Evolutionary conservation across 768 basidiomycete genomes (phyloP).

Genomic region (Naganishia antarctica): DNA sequence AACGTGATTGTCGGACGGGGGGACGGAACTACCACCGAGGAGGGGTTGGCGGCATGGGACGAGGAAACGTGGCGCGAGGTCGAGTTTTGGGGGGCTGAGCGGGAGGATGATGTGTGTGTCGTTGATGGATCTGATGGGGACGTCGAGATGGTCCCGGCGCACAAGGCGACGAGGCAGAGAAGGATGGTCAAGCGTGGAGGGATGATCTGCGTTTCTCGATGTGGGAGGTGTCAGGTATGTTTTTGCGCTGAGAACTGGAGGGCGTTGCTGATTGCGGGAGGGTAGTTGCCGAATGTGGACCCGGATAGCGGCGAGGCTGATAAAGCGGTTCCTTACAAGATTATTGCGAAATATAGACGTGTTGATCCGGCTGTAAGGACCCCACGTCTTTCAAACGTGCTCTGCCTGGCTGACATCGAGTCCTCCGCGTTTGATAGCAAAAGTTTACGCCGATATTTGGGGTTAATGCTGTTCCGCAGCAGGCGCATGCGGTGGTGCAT

Average conservation of each 20-base stretch:
- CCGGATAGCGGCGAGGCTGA: constrained; percentile 25
- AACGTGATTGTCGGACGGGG: constrained; percentile 20
- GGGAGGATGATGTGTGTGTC: neutral
- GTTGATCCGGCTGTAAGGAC: constrained; percentile 27
- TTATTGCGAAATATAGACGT: constrained; percentile 26
- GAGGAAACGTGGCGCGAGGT: constrained; percentile 27
- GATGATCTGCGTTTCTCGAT: constrained; percentile 24
- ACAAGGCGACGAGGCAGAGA: neutral
- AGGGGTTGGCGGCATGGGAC: constrained; percentile 7
- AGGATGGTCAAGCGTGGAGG: neutral
- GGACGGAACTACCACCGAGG: neutral
- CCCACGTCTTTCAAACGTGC: neutral
- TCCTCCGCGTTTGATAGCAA: neutral
- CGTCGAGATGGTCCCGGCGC: neutral
- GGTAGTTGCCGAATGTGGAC: constrained; percentile 25
- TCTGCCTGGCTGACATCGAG: neutral
- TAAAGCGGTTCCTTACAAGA: constrained; percentile 25
- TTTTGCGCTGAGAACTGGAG: too few relatives aligned
- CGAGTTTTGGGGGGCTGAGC: constrained; percentile 23
- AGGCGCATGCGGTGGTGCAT: neutral
- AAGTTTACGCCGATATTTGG: constrained; percentile 27
- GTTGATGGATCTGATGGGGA: neutral
- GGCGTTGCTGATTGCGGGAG: neutral
- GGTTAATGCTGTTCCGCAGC: constrained; percentile 20
- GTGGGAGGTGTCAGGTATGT: constrained; percentile 28